Percentiles rank a stretch among this genome's conserved stretches.
phyloP scores from a whole-genome alignment of 805 yeast genomes.

The Metschnikowia continentalis region DNA sequence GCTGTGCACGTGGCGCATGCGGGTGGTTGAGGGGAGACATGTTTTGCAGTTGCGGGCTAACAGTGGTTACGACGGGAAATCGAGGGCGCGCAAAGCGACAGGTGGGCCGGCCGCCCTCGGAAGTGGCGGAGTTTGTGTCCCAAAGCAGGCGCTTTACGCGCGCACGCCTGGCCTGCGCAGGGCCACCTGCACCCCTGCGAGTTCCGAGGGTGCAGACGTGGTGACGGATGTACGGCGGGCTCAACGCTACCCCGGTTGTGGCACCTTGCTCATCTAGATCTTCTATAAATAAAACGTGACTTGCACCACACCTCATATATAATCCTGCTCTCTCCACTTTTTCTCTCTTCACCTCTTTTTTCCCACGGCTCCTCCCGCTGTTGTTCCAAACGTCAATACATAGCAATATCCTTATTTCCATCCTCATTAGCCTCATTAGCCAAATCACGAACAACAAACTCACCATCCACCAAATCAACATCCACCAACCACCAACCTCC shows the following conservation, averaged over 20 bases:
- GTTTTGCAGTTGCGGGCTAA: not conserved
- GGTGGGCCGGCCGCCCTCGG: not conserved
- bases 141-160: not conserved
- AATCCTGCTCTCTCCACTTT: not conserved
- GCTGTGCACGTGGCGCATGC: not conserved
- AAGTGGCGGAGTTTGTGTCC: slow-evolving; percentile 1
- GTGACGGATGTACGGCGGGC: not conserved
- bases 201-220: slow-evolving; percentile 7
- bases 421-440: no score
- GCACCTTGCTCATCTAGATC: slow-evolving; percentile 14
- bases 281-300: slow-evolving; percentile 16
- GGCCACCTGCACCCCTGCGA: slow-evolving; percentile 1
- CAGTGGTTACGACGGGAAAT: not conserved
- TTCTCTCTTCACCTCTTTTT: not conserved
- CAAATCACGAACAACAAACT: no score
- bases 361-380: not conserved
- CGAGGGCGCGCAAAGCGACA: not conserved
- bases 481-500: no score
- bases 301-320: slow-evolving; percentile 9
- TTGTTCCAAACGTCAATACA: no score
- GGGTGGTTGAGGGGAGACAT: not conserved
- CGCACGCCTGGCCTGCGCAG: not conserved
- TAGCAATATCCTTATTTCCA: no score
- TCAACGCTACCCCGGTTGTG: slow-evolving; percentile 5
- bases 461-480: no score